Conservation (phyloP, 2,329 filamentous ascomycete species). For the Cytospora piceicola region DNA sequence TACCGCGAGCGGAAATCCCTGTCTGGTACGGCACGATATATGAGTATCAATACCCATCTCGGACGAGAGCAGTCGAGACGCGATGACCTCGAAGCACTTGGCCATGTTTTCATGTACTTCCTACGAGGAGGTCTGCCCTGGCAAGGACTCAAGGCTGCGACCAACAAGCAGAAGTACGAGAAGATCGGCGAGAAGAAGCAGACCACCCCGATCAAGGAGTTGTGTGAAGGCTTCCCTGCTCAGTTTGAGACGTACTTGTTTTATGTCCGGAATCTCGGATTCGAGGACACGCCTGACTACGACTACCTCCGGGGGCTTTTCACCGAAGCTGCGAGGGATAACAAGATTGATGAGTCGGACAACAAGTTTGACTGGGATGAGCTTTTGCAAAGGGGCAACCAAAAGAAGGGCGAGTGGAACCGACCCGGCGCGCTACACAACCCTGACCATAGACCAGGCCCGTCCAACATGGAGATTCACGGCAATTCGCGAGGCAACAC, state of each 20-base stretch:
- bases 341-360: constrained; percentile 81
- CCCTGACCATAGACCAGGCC: constrained; percentile 76
- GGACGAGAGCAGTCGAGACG: constrained; percentile 94
- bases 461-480: constrained; percentile 84
- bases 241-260: constrained; percentile 98
- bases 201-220: constrained; percentile 93
- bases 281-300: constrained; percentile 98
- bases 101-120: constrained; percentile 78
- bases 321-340: constrained; percentile 70
- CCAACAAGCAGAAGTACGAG: constrained; percentile 97
- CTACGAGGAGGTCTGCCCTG: constrained; percentile 71
- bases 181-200: constrained; percentile 99
- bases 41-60: constrained; percentile 99
- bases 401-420: constrained; percentile 81
- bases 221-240: constrained; percentile 94
- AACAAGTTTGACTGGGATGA: constrained; percentile 91
- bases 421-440: constrained; percentile 71
- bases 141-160: constrained; percentile 74
- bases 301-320: constrained; percentile 96
- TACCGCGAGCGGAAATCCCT: constrained; percentile 96
- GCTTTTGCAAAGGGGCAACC: constrained; percentile 38
- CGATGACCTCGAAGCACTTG: constrained; percentile 90
- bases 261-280: constrained; percentile 96
- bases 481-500: constrained; percentile 70
- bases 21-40: constrained; percentile 95